Evolutionary conservation across 1,139 yeast species (phyloP).

Genomic region (Kazachstania sp.): DNA sequence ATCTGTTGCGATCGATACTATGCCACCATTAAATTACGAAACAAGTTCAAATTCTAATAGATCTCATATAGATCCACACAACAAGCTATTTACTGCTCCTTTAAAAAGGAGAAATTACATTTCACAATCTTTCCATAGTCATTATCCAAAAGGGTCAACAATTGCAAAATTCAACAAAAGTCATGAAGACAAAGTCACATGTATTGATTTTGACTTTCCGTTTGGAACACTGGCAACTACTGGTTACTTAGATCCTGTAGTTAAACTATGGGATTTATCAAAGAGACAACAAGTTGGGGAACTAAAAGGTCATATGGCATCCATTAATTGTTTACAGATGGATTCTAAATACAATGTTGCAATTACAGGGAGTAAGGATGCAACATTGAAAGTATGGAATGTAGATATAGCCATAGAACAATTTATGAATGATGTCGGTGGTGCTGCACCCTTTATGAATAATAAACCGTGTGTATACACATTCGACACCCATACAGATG

Average conservation of each 20-base stretch:
- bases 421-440: not conserved
- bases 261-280: constrained; percentile 75
- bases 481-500: constrained; percentile 57
- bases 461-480: constrained; percentile 33
- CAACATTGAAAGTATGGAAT: constrained; percentile 55
- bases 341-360: constrained; percentile 40
- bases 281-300: constrained; percentile 42
- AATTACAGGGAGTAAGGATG: constrained; percentile 58
- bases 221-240: constrained; percentile 72
- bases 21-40: not conserved
- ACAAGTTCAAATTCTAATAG: not conserved
- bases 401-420: constrained; percentile 13
- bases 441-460: not conserved
- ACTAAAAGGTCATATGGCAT: constrained; percentile 47
- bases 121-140: constrained; percentile 53
- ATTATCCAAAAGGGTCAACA: constrained; percentile 48
- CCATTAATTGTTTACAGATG: constrained; percentile 51
- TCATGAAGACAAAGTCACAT: constrained; percentile 44
- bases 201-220: constrained; percentile 59
- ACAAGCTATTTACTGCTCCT: constrained; percentile 47
- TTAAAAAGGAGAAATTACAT: constrained; percentile 37
- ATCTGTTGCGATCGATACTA: not conserved
- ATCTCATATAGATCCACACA: constrained; percentile 42
- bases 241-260: constrained; percentile 62
- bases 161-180: constrained; percentile 43